These are phyloP conservation scores for Cardamine chenopodiifolia DNA, from an alignment of 345 rosid genomes.

Conservation along the genomic window DNA sequence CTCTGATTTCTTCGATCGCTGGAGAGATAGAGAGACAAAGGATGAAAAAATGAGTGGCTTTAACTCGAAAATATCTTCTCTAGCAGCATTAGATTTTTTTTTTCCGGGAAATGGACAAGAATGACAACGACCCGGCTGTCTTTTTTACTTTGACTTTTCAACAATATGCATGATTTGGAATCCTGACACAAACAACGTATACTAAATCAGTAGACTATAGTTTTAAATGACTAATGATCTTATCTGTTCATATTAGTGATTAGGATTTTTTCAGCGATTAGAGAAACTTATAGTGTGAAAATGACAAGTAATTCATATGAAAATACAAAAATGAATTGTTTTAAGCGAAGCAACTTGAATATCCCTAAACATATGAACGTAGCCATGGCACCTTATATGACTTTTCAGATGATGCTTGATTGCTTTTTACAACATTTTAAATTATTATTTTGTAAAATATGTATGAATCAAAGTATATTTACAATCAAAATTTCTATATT, in stretches of 20 bases:
- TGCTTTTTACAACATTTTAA: too few relatives aligned
- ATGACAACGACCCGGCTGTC: neutral
- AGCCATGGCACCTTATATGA: too few relatives aligned
- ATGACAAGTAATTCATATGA: too few relatives aligned
- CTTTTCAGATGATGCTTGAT: too few relatives aligned
- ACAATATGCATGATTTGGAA: neutral
- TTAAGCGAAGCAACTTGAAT: too few relatives aligned
- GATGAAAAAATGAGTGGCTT: conserved; percentile 30
- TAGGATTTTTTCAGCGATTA: neutral
- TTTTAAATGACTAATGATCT: neutral
- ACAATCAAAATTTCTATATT: too few relatives aligned
- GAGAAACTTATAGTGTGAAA: too few relatives aligned
- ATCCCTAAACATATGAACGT: too few relatives aligned
- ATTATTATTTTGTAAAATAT: too few relatives aligned
- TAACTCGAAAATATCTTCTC: conserved; percentile 29
- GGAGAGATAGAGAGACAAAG: neutral
- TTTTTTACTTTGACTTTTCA: neutral
- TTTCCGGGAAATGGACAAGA: neutral
- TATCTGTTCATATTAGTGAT: neutral
- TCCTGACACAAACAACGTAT: neutral
- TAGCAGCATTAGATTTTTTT: conserved; percentile 3
- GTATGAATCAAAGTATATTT: too few relatives aligned
- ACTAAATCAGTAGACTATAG: neutral
- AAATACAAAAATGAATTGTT: too few relatives aligned
- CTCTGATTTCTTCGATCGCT: conserved; percentile 16